Evolutionary conservation across 2,329 filamentous ascomycete genomes (phyloP).

Genomic region (Blastomyces gilchristii): DNA sequence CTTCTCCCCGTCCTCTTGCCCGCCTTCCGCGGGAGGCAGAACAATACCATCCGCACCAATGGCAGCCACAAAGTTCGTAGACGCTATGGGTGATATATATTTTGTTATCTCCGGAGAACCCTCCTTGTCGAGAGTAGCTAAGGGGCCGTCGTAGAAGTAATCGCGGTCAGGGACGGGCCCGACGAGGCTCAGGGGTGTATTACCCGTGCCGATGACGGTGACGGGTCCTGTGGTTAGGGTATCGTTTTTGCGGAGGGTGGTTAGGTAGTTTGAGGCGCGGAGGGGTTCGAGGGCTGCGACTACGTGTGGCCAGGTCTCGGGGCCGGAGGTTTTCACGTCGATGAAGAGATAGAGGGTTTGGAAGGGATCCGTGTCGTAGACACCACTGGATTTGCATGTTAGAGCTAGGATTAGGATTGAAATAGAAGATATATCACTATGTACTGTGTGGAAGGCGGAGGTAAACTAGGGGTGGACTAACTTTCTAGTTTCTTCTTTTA

Average conservation of each 20-base stretch:
- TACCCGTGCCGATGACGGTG: constrained; percentile 54
- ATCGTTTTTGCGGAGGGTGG: constrained; percentile 39
- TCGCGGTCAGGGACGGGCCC: constrained; percentile 38
- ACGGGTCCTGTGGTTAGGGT: constrained; percentile 41
- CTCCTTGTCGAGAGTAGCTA: constrained; percentile 35
- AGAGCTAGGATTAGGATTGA: constrained; percentile 2
- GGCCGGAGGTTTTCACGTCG: constrained; percentile 51
- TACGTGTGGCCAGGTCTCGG: constrained; percentile 47
- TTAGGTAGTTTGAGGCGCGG: constrained; percentile 43
- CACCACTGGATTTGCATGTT: constrained; percentile 33
- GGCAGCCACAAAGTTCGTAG: constrained; percentile 39
- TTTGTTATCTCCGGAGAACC: constrained; percentile 38
- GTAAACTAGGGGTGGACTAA: constrained; percentile 16
- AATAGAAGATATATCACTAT: not conserved
- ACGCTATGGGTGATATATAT: constrained; percentile 45
- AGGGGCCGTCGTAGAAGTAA: constrained; percentile 53
- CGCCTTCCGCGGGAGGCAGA: not conserved
- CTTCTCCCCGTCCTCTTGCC: constrained; percentile 28
- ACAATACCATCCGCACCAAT: constrained; percentile 25
- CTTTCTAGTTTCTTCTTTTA: constrained; percentile 41
- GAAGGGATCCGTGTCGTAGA: constrained; percentile 46
- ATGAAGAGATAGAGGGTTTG: constrained; percentile 57
- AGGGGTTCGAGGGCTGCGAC: constrained; percentile 48
- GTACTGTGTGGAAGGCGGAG: not conserved
- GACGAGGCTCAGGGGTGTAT: constrained; percentile 42